Evolutionary conservation across 2,329 filamentous ascomycete genomes (phyloP).

Genomic region (Podosphaera leucotricha): DNA sequence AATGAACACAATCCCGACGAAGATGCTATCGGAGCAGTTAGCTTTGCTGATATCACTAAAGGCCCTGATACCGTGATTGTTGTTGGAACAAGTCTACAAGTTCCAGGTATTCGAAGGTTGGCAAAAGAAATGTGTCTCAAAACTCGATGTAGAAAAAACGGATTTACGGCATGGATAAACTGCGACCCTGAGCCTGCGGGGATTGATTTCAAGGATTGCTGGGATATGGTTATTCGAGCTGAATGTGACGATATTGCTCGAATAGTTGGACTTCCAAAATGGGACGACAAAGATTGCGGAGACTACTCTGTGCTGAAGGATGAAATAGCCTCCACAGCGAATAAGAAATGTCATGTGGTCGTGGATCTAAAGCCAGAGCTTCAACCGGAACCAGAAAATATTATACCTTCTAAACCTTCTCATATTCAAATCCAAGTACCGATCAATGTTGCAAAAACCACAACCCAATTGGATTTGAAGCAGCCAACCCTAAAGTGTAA

Average conservation of each 20-base stretch:
- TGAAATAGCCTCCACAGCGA: constrained; percentile 19
- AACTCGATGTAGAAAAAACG: constrained; percentile 60
- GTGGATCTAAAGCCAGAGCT: constrained; percentile 18
- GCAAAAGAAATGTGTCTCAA: constrained; percentile 77
- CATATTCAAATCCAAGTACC: constrained; percentile 18
- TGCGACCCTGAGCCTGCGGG: constrained; percentile 62
- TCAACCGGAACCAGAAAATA: constrained; percentile 25
- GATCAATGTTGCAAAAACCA: not conserved
- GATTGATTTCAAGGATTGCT: constrained; percentile 72
- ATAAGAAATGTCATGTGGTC: constrained; percentile 21
- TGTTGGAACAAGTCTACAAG: constrained; percentile 85
- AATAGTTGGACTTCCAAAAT: constrained; percentile 37
- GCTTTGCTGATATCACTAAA: constrained; percentile 60
- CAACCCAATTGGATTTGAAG: constrained; percentile 19
- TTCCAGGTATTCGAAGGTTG: constrained; percentile 73
- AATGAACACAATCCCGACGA: constrained; percentile 95
- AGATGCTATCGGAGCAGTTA: constrained; percentile 83
- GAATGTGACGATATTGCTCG: constrained; percentile 72
- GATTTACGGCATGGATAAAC: constrained; percentile 87
- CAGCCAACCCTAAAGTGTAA: constrained; percentile 25
- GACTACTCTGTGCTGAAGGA: constrained; percentile 23
- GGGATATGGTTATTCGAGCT: constrained; percentile 74
- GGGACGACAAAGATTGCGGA: constrained; percentile 31
- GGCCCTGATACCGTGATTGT: constrained; percentile 83
- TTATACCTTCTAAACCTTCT: constrained; percentile 34